phyloP scores from a whole-genome alignment of 2,329 filamentous ascomycete species.

The Cryphonectria parasitica region DNA sequence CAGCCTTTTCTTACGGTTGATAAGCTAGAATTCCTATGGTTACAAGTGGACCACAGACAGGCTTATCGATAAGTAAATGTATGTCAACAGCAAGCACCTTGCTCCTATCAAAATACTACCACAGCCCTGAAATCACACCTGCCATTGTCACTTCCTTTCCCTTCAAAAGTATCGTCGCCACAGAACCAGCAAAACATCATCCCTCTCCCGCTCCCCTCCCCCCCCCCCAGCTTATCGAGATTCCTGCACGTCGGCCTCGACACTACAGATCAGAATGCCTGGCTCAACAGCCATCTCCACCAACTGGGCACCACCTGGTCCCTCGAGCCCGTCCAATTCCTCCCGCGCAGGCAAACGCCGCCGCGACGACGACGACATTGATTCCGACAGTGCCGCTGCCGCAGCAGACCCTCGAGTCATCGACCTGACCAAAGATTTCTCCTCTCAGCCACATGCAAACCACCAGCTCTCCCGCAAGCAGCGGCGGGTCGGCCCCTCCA shows the following conservation, averaged over 20 bases:
- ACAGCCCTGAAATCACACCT: neutral
- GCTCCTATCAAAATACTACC: neutral
- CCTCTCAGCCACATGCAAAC: conserved; percentile 14
- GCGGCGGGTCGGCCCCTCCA: conserved; percentile 31
- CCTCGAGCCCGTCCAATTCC: conserved; percentile 6
- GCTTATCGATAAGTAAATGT: conserved; percentile 1
- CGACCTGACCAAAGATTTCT: conserved; percentile 2
- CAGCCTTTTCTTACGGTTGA: neutral
- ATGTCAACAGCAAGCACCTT: neutral
- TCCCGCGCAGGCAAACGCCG: conserved; percentile 19
- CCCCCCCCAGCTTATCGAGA: neutral
- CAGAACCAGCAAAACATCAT: neutral
- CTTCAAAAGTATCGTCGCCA: neutral
- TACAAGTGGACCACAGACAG: neutral
- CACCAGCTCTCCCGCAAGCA: conserved; percentile 29
- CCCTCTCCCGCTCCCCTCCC: neutral
- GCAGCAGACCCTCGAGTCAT: conserved; percentile 6
- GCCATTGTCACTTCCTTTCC: neutral
- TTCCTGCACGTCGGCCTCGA: neutral
- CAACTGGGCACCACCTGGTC: neutral
- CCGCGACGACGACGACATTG: conserved; percentile 15
- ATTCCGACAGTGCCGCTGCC: neutral
- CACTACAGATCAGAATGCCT: neutral
- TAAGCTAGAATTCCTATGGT: too few relatives aligned
- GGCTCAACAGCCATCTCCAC: conserved; percentile 10